phyloP scores from a whole-genome alignment of 768 basidiomycete species.

The Tricholoma bakamatsutake region DNA sequence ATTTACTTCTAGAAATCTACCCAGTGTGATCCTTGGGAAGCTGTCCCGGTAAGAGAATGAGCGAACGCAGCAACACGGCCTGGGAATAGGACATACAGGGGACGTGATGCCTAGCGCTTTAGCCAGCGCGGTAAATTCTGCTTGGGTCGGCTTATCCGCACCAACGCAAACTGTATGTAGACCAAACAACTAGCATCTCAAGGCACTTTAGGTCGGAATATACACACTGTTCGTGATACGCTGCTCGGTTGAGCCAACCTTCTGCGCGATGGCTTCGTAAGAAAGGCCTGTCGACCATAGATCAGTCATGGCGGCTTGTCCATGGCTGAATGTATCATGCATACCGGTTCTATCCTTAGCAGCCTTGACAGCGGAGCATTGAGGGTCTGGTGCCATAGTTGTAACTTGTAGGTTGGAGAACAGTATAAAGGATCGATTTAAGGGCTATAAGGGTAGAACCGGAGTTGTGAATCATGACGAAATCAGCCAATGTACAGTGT shows the following conservation, averaged over 20 bases:
- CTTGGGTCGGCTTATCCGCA: constrained; percentile 30
- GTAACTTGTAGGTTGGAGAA: neutral
- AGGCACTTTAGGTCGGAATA: neutral
- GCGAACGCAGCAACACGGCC: neutral
- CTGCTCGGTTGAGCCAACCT: constrained; percentile 35
- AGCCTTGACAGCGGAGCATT: constrained; percentile 51
- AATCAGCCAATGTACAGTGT: too few relatives aligned
- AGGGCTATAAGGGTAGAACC: too few relatives aligned
- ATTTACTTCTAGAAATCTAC: neutral
- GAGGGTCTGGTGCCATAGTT: constrained; percentile 32
- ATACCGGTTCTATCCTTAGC: constrained; percentile 49
- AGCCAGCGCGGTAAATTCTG: constrained; percentile 47
- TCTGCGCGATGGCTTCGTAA: constrained; percentile 42
- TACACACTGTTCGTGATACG: constrained; percentile 51
- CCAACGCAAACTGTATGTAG: constrained; percentile 42
- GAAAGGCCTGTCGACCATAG: constrained; percentile 32
- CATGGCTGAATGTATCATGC: neutral
- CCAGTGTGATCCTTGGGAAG: neutral
- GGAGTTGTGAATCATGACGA: too few relatives aligned
- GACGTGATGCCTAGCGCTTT: constrained; percentile 32
- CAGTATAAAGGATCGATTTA: neutral
- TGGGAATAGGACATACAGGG: constrained; percentile 23
- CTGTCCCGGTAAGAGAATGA: neutral
- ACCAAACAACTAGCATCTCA: neutral
- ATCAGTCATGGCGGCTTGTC: neutral